phyloP scores from a whole-genome alignment of 2,329 filamentous ascomycete genomes.

The Epichloe gansuensis region DNA sequence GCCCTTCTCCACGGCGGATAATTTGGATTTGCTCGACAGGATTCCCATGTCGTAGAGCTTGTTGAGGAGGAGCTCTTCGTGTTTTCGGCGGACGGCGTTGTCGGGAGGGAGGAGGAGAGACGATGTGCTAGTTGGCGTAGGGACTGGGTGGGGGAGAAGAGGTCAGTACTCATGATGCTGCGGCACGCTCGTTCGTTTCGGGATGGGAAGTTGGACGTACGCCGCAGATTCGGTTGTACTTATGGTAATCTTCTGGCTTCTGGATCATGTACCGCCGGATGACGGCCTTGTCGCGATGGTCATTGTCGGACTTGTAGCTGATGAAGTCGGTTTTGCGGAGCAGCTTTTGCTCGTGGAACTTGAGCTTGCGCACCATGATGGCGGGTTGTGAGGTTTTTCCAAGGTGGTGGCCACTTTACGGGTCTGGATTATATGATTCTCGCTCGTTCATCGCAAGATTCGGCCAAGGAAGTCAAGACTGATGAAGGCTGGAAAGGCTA shows the following conservation, averaged over 20 bases:
- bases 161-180: background rate
- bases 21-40: constrained; percentile 61
- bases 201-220: constrained; percentile 27
- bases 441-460: too few relatives aligned
- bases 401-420: background rate
- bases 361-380: constrained; percentile 84
- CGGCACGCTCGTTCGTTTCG: background rate
- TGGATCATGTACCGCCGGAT: constrained; percentile 83
- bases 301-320: constrained; percentile 79
- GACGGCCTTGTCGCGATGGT: constrained; percentile 71
- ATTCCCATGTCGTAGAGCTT: constrained; percentile 93
- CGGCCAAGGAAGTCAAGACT: too few relatives aligned
- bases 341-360: constrained; percentile 94
- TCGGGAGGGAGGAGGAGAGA: constrained; percentile 73
- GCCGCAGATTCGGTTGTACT: constrained; percentile 55
- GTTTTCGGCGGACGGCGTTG: constrained; percentile 65
- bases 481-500: too few relatives aligned
- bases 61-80: constrained; percentile 76
- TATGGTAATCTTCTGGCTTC: constrained; percentile 74
- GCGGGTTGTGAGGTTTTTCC: background rate
- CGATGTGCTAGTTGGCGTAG: constrained; percentile 82
- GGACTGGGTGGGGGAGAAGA: constrained; percentile 37
- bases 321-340: constrained; percentile 89
- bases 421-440: too few relatives aligned
- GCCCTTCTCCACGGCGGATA: constrained; percentile 75